Evolutionary conservation across 148 eudicot species (phyloP), one percentile per base, ranked within the genome.

Genomic region (Gaultheria prostrata): DNA sequence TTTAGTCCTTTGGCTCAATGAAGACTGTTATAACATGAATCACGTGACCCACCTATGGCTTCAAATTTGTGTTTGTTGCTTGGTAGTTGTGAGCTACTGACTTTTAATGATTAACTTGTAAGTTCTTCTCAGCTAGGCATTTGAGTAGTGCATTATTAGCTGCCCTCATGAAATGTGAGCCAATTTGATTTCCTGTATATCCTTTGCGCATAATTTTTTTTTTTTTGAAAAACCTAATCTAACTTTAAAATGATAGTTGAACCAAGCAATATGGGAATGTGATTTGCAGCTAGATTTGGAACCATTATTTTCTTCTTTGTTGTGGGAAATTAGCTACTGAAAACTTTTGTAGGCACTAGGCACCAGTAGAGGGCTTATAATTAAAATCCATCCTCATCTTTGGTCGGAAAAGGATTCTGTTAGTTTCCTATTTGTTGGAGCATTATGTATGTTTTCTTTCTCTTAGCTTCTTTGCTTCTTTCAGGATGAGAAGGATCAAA

Each of bases 401-500:
- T 77, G 26, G 33, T 77, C 15, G 56, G 54, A 53, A 77, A 50
- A 77, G 51, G 15, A 1, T 30, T 57, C 30, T 39, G 18, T 28
- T 33, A 56, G 35, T 56, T 79, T 79, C 20, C 61, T 26, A 1
- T 14, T 77, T 26, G 9, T 21, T 4, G 54, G 33, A 48, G 49
- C 32, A 49, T 77, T 77, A 13, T 43, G 39, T 50, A 2, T 26
- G 24, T 77, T 28, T 13, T 26, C 59, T 50, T n/a, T 9, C 21
- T 59, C 20, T 9, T 13, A 2, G 33, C 46, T 51, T 53, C 32
- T 65, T 8, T 39, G 14, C 71, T 76, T 69, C 43, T 39, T 83
- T 18, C 83, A 86, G 86, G 84, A 86, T 84, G 88, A 86, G 73
- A 86, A 86, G 80, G 88, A 86, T 67, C 81, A 80, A 76, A 83